Conservation (phyloP, 2,329 filamentous ascomycete genomes). For the Fusarium chuoi region DNA sequence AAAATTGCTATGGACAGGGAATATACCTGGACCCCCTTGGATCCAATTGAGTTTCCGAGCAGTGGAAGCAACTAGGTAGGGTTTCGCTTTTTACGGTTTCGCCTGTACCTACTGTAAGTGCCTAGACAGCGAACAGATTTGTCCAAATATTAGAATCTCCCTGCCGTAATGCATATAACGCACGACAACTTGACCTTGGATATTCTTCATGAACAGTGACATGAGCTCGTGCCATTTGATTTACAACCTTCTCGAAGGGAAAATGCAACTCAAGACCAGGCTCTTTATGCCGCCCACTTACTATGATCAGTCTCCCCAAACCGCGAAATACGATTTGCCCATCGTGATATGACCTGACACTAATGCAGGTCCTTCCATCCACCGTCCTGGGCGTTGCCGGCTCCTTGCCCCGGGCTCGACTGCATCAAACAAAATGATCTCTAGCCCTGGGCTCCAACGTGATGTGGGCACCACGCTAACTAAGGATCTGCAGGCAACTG, state of each 20-base stretch:
- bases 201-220: background rate
- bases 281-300: background rate
- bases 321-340: slow-evolving; percentile 32
- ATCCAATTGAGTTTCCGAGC: background rate
- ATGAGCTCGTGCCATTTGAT: background rate
- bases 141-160: background rate
- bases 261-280: background rate
- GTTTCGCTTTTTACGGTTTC: background rate
- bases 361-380: slow-evolving; percentile 44
- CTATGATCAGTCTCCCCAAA: slow-evolving; percentile 5
- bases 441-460: slow-evolving; percentile 16
- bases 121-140: background rate
- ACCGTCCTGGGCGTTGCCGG: slow-evolving; percentile 36
- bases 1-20: background rate
- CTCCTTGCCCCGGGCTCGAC: slow-evolving; percentile 29
- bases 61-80: background rate
- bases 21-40: slow-evolving; percentile 12
- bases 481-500: slow-evolving; percentile 38
- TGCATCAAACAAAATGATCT: slow-evolving; percentile 36
- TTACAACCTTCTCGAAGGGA: background rate
- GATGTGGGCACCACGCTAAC: slow-evolving; percentile 32
- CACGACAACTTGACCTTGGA: background rate
- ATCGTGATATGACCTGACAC: slow-evolving; percentile 37
- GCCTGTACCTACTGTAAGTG: background rate
- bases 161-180: background rate